phyloP scores from a whole-genome alignment of 805 yeast species.

The Wickerhamiella allomyrinae region DNA sequence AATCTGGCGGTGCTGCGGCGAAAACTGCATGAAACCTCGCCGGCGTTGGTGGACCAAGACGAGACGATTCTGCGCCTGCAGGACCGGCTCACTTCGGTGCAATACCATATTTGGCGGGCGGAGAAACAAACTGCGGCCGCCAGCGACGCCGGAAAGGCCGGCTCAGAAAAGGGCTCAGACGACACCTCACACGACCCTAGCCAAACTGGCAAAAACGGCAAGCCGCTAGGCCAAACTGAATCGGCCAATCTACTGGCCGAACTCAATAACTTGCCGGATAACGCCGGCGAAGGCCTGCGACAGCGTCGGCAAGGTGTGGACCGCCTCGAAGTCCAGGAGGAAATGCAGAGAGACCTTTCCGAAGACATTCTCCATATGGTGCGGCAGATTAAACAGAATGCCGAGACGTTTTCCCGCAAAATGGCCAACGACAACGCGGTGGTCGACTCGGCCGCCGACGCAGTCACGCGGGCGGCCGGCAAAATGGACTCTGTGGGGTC shows the following conservation, averaged over 20 bases:
- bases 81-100: slow-evolving; percentile 5
- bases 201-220: no score
- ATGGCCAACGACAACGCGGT: slow-evolving; percentile 25
- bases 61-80: slow-evolving; percentile 1
- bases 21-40: neutral
- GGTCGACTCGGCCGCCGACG: slow-evolving; percentile 23
- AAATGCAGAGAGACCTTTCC: slow-evolving; percentile 34
- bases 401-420: slow-evolving; percentile 30
- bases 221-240: neutral
- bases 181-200: no score
- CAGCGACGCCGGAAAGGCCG: no score
- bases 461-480: slow-evolving; percentile 24
- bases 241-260: slow-evolving; percentile 3
- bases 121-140: neutral
- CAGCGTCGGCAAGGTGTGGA: slow-evolving; percentile 1
- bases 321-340: slow-evolving; percentile 19
- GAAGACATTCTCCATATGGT: slow-evolving; percentile 37
- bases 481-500: slow-evolving; percentile 26
- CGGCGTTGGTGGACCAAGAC: neutral
- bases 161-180: no score
- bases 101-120: neutral
- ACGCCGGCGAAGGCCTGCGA: neutral
- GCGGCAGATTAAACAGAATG: slow-evolving; percentile 33
- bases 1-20: neutral
- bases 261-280: slow-evolving; percentile 6